Conservation (phyloP, 2,329 filamentous ascomycete species). For the Annulohypoxylon truncatum region DNA sequence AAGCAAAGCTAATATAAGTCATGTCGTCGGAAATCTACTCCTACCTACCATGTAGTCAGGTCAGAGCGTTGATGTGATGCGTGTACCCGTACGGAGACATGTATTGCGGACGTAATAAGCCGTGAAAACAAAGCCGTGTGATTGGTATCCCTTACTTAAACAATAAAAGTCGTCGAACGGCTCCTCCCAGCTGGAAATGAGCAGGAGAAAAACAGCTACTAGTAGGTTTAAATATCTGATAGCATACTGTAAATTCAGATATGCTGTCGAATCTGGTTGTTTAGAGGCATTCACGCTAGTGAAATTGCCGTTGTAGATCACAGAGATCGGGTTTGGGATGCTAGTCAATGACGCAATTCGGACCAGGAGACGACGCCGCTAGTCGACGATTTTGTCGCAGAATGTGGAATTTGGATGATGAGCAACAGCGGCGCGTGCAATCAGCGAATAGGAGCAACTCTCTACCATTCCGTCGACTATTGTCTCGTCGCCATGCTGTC, state of each 20-base stretch:
- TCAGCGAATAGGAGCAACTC: constrained; percentile 12
- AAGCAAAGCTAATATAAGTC: neutral
- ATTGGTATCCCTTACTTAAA: neutral
- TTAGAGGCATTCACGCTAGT: constrained; percentile 22
- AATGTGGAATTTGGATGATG: constrained; percentile 26
- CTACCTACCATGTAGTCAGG: too few relatives aligned
- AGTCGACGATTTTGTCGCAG: constrained; percentile 33
- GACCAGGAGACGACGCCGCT: constrained; percentile 20
- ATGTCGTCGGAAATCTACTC: neutral
- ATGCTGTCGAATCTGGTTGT: constrained; percentile 13
- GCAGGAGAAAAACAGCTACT: neutral
- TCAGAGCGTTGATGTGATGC: neutral
- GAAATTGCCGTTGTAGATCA: constrained; percentile 36
- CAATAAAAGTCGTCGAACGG: neutral
- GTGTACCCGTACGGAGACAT: neutral
- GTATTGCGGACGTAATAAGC: neutral
- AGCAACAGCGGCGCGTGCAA: constrained; percentile 17
- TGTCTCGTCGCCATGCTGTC: constrained; percentile 17
- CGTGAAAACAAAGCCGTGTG: neutral
- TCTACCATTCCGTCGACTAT: constrained; percentile 14
- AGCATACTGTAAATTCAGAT: constrained; percentile 5
- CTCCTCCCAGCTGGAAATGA: neutral
- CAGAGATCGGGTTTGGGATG: constrained; percentile 31
- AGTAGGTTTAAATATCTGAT: neutral
- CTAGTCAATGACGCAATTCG: constrained; percentile 31